These are phyloP conservation scores for Simplicillium sp. DNA, from an alignment of 2,329 filamentous ascomycete genomes.

Conservation along the genomic window DNA sequence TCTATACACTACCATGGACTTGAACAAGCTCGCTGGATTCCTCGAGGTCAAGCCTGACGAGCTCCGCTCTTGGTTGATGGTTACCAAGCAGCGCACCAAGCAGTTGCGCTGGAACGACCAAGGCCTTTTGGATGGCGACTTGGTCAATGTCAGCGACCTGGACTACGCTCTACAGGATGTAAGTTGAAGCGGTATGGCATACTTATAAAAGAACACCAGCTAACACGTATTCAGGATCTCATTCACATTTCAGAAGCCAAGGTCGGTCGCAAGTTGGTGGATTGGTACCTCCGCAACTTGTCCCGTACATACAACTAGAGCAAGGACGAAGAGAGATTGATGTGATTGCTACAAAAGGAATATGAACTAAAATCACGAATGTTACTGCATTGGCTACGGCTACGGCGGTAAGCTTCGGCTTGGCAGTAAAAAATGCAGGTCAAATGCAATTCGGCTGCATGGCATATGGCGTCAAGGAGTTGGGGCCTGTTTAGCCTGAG, in stretches of 20 bases:
- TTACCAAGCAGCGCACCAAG: slow-evolving; percentile 98
- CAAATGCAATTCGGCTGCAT: slow-evolving; percentile 22
- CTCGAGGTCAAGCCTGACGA: slow-evolving; percentile 95
- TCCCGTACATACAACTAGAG: slow-evolving; percentile 76
- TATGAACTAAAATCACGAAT: slow-evolving; percentile 5
- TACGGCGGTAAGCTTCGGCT: slow-evolving; percentile 1
- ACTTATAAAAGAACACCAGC: slow-evolving; percentile 9
- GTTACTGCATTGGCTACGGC: neutral
- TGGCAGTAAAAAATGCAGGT: slow-evolving; percentile 1
- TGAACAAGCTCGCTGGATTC: slow-evolving; percentile 96
- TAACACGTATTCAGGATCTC: slow-evolving; percentile 54
- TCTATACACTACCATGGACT: slow-evolving; percentile 98
- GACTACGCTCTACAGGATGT: slow-evolving; percentile 95
- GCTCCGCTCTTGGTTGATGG: slow-evolving; percentile 83
- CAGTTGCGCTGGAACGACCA: slow-evolving; percentile 89
- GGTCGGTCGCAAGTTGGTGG: slow-evolving; percentile 91
- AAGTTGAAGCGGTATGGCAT: slow-evolving; percentile 32
- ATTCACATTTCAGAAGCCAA: slow-evolving; percentile 99
- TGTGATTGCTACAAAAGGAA: neutral
- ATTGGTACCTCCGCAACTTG: slow-evolving; percentile 98
- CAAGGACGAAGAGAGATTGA: slow-evolving; percentile 9
- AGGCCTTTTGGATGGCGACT: slow-evolving; percentile 82
- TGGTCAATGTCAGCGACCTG: slow-evolving; percentile 86
- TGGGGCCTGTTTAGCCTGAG: slow-evolving; percentile 15
- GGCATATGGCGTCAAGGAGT: slow-evolving; percentile 31